These are phyloP conservation scores for Cucumis sativus DNA, from an alignment of 306 rosid genomes.

Conservation along the genomic window DNA sequence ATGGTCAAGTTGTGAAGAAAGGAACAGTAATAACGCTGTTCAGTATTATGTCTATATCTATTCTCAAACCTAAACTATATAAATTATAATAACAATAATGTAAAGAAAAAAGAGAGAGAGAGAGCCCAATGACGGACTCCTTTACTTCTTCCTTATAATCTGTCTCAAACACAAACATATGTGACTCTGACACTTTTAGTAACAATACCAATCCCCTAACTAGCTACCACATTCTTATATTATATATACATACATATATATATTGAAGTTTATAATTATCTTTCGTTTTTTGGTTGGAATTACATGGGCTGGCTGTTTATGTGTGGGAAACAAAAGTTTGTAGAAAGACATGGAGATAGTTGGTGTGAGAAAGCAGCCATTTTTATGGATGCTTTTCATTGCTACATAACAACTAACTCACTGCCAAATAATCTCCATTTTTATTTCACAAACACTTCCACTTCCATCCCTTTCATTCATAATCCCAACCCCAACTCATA, in stretches of 20 bases:
- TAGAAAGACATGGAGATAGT: neutral
- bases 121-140: neutral
- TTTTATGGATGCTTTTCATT: neutral
- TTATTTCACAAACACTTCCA: neutral
- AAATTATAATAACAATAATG: neutral
- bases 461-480: constrained; percentile 2
- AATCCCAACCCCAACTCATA: too few relatives aligned
- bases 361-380: constrained; percentile 1
- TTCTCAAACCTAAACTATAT: neutral
- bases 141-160: neutral
- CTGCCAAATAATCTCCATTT: neutral
- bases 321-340: neutral
- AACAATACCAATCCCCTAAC: neutral
- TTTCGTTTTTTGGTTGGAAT: constrained; percentile 27
- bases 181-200: neutral
- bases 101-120: too few relatives aligned
- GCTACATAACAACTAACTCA: neutral
- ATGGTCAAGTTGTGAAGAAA: neutral
- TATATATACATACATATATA: too few relatives aligned
- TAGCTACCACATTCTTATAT: too few relatives aligned
- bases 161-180: neutral
- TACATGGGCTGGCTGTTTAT: constrained; percentile 25
- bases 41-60: neutral
- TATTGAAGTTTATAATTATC: too few relatives aligned
- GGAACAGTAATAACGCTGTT: neutral